Evolutionary conservation across 352 stramenopile genomes (phyloP), one percentile per base, ranked within the genome.

Genomic region (Globisporangium megalacanthum): DNA sequence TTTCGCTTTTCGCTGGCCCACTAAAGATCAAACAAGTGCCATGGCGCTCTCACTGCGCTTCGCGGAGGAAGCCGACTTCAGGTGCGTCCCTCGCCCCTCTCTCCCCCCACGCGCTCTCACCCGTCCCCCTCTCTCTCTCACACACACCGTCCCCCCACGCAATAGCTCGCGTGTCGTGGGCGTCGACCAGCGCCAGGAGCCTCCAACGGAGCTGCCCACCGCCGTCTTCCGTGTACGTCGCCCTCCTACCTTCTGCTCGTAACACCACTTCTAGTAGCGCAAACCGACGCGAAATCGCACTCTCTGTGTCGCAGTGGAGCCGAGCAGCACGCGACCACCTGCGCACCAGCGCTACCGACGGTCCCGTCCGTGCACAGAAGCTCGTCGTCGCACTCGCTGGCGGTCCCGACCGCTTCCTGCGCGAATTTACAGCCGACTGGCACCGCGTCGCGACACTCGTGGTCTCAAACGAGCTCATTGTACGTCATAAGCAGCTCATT

Each of bases 201-300:
- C 54, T 0, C 67, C 74, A 25, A 48, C 62, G 22, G 29, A 58
- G 0, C 57, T 66, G 6, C 62, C 64, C 56, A 55, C 69, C n/a
- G 70, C 74, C 37, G 64, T 86, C 52, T 90, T 90, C 58, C 77
- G 80, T 6, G 79, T 89, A 79, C 54, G 68, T 58, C 13, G 11
- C 29, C 17, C 19, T 54, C 17, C 1, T n/a, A 41, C 25, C 4
- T 29, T 29, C 25, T 29, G 25, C 25, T 29, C 25, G 25, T 29
- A 4, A 1, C 41, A 11, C 13, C 41, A 11, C 7, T 14, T 13
- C 0, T 25, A 3, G n/a, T 25, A 0, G 3, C 14, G 17, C 7
- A 10, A 48, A 47, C 39, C 13, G 6, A 45, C 11, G 25, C 13
- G 41, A 47, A 47, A 2, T 7, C 11, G 4, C 41, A 20, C 15